These are phyloP conservation scores for Auricularia heimuer DNA, from an alignment of 768 basidiomycete species.

Conservation along the genomic window DNA sequence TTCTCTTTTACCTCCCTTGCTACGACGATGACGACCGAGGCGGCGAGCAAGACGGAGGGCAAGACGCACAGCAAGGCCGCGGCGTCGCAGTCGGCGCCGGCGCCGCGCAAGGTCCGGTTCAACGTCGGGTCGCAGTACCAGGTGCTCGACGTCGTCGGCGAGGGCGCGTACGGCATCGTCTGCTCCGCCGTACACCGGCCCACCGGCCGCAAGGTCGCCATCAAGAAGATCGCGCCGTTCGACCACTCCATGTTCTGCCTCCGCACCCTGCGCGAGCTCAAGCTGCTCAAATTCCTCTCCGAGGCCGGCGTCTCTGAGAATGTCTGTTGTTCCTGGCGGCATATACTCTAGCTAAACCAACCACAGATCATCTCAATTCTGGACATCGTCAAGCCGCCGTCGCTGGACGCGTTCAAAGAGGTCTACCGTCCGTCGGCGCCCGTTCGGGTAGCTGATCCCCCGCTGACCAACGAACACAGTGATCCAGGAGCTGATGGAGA, in stretches of 20 bases:
- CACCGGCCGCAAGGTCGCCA: conserved; percentile 79
- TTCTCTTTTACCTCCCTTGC: conserved; percentile 32
- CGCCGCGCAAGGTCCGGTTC: background rate
- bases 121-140: conserved; percentile 38
- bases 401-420: conserved; percentile 72
- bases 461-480: conserved; percentile 31
- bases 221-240: conserved; percentile 93
- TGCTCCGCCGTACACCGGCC: conserved; percentile 63
- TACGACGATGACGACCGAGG: conserved; percentile 28
- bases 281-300: conserved; percentile 26
- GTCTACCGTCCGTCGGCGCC: conserved; percentile 44
- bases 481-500: conserved; percentile 90
- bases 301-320: conserved; percentile 3
- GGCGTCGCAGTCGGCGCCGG: background rate
- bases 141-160: conserved; percentile 77
- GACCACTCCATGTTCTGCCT: conserved; percentile 92
- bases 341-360: no score
- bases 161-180: conserved; percentile 92
- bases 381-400: conserved; percentile 52
- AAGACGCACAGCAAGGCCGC: background rate
- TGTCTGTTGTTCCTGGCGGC: background rate
- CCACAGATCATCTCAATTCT: conserved; percentile 1
- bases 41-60: background rate
- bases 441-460: background rate
- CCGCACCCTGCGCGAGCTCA: conserved; percentile 78